Base-by-base conservation (phyloP, 495 filamentous ascomycete genomes). In the Annulohypoxylon maeteangense region DNA sequence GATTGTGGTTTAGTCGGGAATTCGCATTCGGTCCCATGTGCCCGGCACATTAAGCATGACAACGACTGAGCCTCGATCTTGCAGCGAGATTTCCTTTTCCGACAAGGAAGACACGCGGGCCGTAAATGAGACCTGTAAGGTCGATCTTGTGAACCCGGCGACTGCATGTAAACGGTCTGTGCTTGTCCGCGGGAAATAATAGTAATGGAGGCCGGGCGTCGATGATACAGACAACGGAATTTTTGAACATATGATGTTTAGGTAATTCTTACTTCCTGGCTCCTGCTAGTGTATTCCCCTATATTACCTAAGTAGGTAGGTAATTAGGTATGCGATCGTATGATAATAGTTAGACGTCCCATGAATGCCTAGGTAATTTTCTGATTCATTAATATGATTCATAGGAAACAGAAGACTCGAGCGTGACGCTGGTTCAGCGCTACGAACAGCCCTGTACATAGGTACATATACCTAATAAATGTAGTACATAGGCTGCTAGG, bases 51-150 rank as follows among this genome's bases (percentile, higher is more conserved):
- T 8, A 59, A 31, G 5, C 61, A 64, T 20, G 48, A 54, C 22
- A 31, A 25, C 1, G 36, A 54, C 10, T 64, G 48, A 29, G 23
- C n/a, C 16, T 64, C 47, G 20, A 64, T 44, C n/a, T 64, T 64
- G 16, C 61, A 64, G 47, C 61, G 61, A 22, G 61, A 64, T n/a
- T 64, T 64, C 11, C 61, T 54, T 44, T 55, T 64, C 36, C 61
- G 61, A 25, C 61, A 64, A 20, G 61, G 48, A 20, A 54, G 48
- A 64, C 61, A 64, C 14, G 48, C 61, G 1, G 61, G 61, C 18
- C 34, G 61, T 32, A 64, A 55, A 34, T 64, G 61, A 22, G 48
- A 64, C 36, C 47, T 25, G 10, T 64, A 64, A 6, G 48, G 48
- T 7, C 61, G 48, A 44, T 55, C 61, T 18, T 6, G 22, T 44